A percentile compares a stretch with the other conserved stretches of the same genome.
Evolutionary conservation across 192 early-diverging fungal species (phyloP).

Genomic region (Linnemannia hyalina): DNA sequence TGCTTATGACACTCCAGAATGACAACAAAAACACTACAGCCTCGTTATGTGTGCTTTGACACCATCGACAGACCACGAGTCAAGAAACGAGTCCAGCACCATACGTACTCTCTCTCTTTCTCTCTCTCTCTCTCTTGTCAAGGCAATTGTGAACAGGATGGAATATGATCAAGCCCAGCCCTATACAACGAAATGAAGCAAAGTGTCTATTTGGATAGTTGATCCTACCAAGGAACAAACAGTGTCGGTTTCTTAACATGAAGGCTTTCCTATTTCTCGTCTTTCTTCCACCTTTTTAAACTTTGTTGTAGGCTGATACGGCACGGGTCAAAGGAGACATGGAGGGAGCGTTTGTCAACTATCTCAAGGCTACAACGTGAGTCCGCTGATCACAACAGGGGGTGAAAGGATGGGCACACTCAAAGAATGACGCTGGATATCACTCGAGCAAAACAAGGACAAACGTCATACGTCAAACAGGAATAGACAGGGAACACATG

Average conservation of each 20-base stretch:
- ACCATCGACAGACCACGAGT: background rate
- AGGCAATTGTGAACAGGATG: background rate
- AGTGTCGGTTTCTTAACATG: background rate
- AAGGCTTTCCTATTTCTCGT: background rate
- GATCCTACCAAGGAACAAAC: background rate
- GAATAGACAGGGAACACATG: background rate
- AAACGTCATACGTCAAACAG: conserved; percentile 4
- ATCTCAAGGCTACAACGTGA: conserved; percentile 53
- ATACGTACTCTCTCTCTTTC: background rate
- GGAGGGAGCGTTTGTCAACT: conserved; percentile 48
- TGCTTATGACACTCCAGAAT: background rate
- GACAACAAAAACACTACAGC: background rate
- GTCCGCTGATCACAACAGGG: conserved; percentile 9
- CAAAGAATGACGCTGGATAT: background rate
- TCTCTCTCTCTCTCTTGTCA: background rate
- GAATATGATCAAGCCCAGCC: background rate
- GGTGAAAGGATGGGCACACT: background rate
- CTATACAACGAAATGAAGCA: background rate
- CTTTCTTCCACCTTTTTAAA: background rate
- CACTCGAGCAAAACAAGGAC: background rate
- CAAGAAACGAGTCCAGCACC: background rate
- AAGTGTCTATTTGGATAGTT: background rate
- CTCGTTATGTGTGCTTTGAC: background rate
- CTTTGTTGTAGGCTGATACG: conserved; percentile 20
- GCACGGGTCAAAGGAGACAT: conserved; percentile 38